Evolutionary conservation across 2,329 filamentous ascomycete genomes (phyloP).

Genomic region (Diatrype stigma): DNA sequence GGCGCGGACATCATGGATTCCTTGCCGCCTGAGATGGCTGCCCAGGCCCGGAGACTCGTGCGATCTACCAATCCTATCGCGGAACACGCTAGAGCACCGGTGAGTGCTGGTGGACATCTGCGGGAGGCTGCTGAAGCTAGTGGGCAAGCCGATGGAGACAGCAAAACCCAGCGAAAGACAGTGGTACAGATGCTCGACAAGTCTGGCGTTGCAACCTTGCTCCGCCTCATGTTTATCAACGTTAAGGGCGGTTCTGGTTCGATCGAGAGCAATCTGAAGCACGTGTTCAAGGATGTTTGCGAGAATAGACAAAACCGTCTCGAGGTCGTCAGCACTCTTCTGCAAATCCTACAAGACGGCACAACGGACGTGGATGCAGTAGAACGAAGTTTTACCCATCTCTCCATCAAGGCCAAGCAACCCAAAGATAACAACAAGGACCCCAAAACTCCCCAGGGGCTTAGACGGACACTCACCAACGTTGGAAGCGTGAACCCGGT

Average conservation of each 20-base stretch:
- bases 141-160: conserved; percentile 33
- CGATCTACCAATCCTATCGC: conserved; percentile 31
- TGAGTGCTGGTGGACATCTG: conserved; percentile 16
- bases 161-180: conserved; percentile 70
- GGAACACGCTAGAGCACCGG: conserved; percentile 40
- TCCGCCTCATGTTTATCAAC: conserved; percentile 95
- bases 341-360: conserved; percentile 93
- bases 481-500: conserved; percentile 39
- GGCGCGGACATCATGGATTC: conserved; percentile 82
- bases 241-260: conserved; percentile 82
- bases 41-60: conserved; percentile 72
- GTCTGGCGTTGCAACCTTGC: conserved; percentile 86
- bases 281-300: conserved; percentile 85
- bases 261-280: conserved; percentile 77
- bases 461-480: conserved; percentile 71
- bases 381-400: conserved; percentile 89
- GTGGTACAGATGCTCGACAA: conserved; percentile 98
- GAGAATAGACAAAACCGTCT: conserved; percentile 95
- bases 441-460: conserved; percentile 72
- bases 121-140: conserved; percentile 21
- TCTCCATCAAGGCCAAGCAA: conserved; percentile 87
- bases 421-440: conserved; percentile 61
- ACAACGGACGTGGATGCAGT: conserved; percentile 90
- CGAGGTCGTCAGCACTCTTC: conserved; percentile 86
- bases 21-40: conserved; percentile 79